phyloP scores from a whole-genome alignment of 2,329 filamentous ascomycete species.

The Diaporthe sp. region DNA sequence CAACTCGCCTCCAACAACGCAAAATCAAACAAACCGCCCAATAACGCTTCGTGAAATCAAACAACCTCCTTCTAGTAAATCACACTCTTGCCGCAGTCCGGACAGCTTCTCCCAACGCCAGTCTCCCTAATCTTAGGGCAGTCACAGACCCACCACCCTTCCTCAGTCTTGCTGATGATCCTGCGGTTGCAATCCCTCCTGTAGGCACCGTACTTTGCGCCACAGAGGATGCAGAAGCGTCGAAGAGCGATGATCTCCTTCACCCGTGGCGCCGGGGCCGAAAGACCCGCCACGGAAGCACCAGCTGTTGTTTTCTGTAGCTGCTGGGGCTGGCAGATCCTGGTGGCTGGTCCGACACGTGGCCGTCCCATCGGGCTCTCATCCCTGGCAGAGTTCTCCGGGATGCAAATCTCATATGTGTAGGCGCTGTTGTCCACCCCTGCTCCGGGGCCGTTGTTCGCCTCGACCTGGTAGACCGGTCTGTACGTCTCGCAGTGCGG shows the following conservation, averaged over 20 bases:
- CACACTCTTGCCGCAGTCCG: slow-evolving; percentile 28
- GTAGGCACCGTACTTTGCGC: slow-evolving; percentile 27
- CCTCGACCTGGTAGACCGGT: slow-evolving; percentile 24
- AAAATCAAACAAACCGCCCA: neutral
- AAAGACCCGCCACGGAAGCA: too few relatives aligned
- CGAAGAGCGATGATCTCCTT: slow-evolving; percentile 29
- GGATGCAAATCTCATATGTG: slow-evolving; percentile 29
- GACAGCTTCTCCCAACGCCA: slow-evolving; percentile 24
- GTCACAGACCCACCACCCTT: slow-evolving; percentile 33
- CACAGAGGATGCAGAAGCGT: slow-evolving; percentile 32
- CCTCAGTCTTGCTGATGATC: slow-evolving; percentile 28
- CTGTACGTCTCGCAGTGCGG: neutral
- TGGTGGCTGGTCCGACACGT: neutral
- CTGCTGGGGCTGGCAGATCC: slow-evolving; percentile 20
- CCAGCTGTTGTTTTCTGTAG: neutral
- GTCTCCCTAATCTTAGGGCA: slow-evolving; percentile 28
- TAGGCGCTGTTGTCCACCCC: slow-evolving; percentile 10
- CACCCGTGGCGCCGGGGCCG: neutral
- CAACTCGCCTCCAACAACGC: neutral
- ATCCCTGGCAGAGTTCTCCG: neutral
- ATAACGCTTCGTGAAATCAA: neutral
- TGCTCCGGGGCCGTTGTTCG: neutral
- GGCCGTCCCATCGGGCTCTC: neutral
- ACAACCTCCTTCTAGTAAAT: slow-evolving; percentile 22
- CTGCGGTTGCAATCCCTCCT: slow-evolving; percentile 34